These are phyloP conservation scores for Colletotrichum destructivum DNA, from an alignment of 2,329 filamentous ascomycete genomes.

Conservation along the genomic window DNA sequence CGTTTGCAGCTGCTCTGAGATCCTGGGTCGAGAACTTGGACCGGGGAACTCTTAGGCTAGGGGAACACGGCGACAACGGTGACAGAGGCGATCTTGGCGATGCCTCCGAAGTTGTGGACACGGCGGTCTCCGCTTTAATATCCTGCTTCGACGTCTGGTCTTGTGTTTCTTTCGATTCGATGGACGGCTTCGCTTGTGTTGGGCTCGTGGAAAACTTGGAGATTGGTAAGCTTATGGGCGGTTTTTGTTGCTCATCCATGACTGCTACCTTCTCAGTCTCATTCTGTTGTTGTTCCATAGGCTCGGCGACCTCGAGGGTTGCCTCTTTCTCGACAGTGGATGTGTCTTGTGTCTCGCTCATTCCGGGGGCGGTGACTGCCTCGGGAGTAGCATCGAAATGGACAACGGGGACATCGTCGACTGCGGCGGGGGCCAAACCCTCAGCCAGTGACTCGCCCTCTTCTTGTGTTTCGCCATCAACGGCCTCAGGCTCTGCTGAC, in stretches of 20 bases:
- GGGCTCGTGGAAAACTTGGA: slow-evolving; percentile 41
- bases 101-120: slow-evolving; percentile 36
- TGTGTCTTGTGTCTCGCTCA: background rate
- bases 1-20: slow-evolving; percentile 45
- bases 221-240: slow-evolving; percentile 32
- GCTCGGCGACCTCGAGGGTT: slow-evolving; percentile 4
- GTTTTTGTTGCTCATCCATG: slow-evolving; percentile 26
- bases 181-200: slow-evolving; percentile 26
- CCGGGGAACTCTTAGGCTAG: slow-evolving; percentile 51
- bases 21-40: slow-evolving; percentile 63
- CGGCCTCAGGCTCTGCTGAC: background rate
- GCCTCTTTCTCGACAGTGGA: background rate
- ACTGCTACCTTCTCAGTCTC: slow-evolving; percentile 22
- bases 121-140: background rate
- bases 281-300: slow-evolving; percentile 15
- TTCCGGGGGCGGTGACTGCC: background rate
- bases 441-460: slow-evolving; percentile 13
- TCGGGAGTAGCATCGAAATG: slow-evolving; percentile 2
- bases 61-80: slow-evolving; percentile 27
- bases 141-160: slow-evolving; percentile 11
- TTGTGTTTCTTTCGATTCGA: slow-evolving; percentile 17
- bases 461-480: slow-evolving; percentile 44
- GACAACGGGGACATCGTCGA: background rate
- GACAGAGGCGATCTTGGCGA: slow-evolving; percentile 41
- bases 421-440: background rate